phyloP scores from a whole-genome alignment of 768 basidiomycete species.

The Serendipita sp. region DNA sequence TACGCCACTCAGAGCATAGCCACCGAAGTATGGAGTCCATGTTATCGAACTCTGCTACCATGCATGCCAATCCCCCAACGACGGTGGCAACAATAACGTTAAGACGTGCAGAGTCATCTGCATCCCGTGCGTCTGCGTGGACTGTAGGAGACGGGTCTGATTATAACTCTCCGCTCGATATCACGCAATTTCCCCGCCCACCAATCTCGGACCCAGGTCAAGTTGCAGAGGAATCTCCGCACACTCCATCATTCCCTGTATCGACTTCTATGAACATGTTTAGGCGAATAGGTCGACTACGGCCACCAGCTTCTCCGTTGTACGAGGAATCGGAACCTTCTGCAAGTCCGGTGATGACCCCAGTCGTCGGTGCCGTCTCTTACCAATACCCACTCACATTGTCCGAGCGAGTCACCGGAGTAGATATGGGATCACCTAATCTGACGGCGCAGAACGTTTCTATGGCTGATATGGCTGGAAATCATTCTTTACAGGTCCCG shows the following conservation, averaged over 20 bases:
- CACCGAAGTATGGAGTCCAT: background rate
- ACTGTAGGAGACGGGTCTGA: background rate
- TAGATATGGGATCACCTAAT: background rate
- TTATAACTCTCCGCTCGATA: background rate
- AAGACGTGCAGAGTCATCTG: background rate
- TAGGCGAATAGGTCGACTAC: background rate
- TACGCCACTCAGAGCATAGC: background rate
- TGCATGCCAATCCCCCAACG: background rate
- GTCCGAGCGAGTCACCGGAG: background rate
- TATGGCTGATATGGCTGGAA: background rate
- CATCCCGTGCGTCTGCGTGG: background rate
- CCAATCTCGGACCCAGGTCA: background rate
- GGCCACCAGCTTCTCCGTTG: background rate
- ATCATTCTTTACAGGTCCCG: background rate
- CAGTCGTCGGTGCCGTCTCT: background rate
- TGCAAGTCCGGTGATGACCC: background rate
- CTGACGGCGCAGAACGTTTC: background rate
- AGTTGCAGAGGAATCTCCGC: background rate
- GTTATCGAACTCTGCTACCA: background rate
- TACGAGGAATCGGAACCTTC: conserved; percentile 1
- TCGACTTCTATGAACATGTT: background rate
- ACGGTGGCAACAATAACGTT: background rate
- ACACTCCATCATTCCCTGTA: background rate
- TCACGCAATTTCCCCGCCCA: conserved; percentile 4
- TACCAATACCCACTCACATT: background rate